Evolutionary conservation across 2,329 filamentous ascomycete genomes (phyloP).

Genomic region (Calonectria ilicicola): DNA sequence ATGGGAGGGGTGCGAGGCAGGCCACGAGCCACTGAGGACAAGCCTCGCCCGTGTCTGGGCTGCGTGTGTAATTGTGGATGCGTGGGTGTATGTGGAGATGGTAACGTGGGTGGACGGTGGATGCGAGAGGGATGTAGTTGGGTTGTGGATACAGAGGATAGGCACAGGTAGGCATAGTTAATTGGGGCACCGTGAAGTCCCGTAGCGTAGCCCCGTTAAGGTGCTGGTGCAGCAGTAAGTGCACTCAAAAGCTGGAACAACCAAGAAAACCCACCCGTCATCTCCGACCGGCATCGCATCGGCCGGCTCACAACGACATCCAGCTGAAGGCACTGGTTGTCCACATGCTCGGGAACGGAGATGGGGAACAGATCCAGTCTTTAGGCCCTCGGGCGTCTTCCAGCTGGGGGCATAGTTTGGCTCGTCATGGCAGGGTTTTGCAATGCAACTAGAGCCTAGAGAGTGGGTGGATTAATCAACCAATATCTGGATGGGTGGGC

Average conservation of each 20-base stretch:
- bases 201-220: conserved; percentile 26
- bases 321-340: background rate
- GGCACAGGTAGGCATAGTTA: background rate
- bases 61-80: background rate
- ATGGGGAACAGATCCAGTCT: conserved; percentile 13
- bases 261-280: conserved; percentile 32
- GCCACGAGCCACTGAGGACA: background rate
- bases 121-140: conserved; percentile 10
- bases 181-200: conserved; percentile 31
- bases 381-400: conserved; percentile 1
- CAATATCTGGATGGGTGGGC: conserved; percentile 3
- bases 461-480: background rate
- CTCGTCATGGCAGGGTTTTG: conserved; percentile 4
- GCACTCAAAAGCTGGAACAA: background rate
- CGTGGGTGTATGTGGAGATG: conserved; percentile 11
- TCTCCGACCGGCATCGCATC: conserved; percentile 38
- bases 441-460: conserved; percentile 1
- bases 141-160: conserved; percentile 4
- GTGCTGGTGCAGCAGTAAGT: conserved; percentile 13
- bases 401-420: conserved; percentile 1
- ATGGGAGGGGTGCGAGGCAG: background rate
- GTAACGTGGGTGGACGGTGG: background rate
- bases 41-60: background rate
- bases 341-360: conserved; percentile 6
- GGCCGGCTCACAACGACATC: background rate